Conservation (phyloP, 2,329 filamentous ascomycete genomes). For the Neurospora sp. region DNA sequence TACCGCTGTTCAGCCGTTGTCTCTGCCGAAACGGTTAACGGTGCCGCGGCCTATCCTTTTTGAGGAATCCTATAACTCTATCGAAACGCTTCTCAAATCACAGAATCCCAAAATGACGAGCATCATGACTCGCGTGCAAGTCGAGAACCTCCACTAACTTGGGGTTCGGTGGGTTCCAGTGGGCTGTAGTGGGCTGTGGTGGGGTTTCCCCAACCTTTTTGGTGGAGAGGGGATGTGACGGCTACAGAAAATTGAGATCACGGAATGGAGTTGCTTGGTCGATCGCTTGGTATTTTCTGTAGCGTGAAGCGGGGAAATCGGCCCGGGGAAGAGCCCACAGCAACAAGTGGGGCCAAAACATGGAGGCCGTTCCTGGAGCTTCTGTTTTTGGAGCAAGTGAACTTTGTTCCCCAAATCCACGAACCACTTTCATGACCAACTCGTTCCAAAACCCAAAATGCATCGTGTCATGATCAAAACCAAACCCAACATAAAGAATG, state of each 20-base stretch:
- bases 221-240: background rate
- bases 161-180: background rate
- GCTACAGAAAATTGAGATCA: background rate
- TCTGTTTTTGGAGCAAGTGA: background rate
- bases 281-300: background rate
- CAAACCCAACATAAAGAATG: background rate
- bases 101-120: background rate
- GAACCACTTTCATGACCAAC: background rate
- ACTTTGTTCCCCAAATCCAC: background rate
- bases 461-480: background rate
- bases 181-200: background rate
- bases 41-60: background rate
- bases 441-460: no score
- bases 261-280: background rate
- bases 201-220: background rate
- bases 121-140: background rate
- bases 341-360: background rate
- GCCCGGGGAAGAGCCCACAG: background rate
- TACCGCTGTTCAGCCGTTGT: background rate
- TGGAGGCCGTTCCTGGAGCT: background rate
- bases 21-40: background rate
- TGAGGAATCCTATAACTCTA: background rate
- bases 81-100: background rate
- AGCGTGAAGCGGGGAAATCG: background rate
- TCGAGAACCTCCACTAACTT: background rate